A percentile compares a stretch with the other conserved stretches of the same genome.
These are phyloP conservation scores for Solanum aculeatissimum DNA, from an alignment of 305 asterid genomes.

Conservation along the genomic window DNA sequence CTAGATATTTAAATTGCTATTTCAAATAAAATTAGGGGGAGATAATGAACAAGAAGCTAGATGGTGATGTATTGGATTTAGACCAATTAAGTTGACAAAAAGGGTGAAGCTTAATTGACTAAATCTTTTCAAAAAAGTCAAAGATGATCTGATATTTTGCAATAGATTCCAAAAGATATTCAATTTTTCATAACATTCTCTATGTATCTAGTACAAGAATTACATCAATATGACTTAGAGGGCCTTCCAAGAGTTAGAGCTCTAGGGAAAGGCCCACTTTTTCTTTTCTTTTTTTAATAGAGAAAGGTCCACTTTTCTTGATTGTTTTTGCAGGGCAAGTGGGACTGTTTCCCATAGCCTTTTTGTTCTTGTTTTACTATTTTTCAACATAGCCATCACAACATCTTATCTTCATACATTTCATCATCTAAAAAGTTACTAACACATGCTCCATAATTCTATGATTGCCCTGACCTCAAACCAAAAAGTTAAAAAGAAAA, in stretches of 20 bases:
- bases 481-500: not conserved
- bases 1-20: not conserved
- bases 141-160: slow-evolving; percentile 12
- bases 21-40: not conserved
- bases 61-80: slow-evolving; percentile 9
- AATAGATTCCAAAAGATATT: slow-evolving; percentile 11
- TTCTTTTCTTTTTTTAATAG: not conserved
- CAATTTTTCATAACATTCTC: not conserved
- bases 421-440: slow-evolving; percentile 21
- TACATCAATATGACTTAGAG: not conserved
- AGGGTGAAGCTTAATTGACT: slow-evolving; percentile 27
- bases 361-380: slow-evolving; percentile 6
- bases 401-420: slow-evolving; percentile 38
- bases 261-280: slow-evolving; percentile 19
- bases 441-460: slow-evolving; percentile 23
- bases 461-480: slow-evolving; percentile 15
- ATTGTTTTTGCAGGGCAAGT: slow-evolving; percentile 26
- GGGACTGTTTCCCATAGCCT: slow-evolving; percentile 18
- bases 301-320: not conserved
- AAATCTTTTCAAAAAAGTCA: slow-evolving; percentile 24
- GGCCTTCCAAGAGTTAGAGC: not conserved
- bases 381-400: slow-evolving; percentile 7
- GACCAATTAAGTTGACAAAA: slow-evolving; percentile 39
- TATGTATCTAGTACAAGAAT: not conserved
- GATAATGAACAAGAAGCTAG: not conserved